These are phyloP conservation scores for Leccinum subtestaceum DNA, from an alignment of 768 basidiomycete species.

Conservation along the genomic window DNA sequence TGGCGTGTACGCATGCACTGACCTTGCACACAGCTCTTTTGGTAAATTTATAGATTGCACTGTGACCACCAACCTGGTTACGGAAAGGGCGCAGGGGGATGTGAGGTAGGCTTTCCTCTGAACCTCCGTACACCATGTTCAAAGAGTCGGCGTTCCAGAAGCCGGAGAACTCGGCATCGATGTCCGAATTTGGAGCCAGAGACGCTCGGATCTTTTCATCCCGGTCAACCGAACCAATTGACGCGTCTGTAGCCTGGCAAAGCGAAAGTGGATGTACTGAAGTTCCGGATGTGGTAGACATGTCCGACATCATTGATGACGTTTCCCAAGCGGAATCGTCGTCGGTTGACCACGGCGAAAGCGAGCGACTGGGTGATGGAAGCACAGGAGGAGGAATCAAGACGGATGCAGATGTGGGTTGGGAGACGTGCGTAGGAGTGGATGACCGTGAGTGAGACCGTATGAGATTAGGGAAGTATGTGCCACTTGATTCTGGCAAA, in stretches of 20 bases:
- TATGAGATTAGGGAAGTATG: slow-evolving; percentile 6
- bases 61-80: slow-evolving; percentile 98
- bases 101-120: slow-evolving; percentile 69
- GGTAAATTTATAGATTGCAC: slow-evolving; percentile 96
- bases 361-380: slow-evolving; percentile 18
- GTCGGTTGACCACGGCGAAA: slow-evolving; percentile 72
- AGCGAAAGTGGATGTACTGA: slow-evolving; percentile 29
- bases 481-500: not conserved
- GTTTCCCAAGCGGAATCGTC: slow-evolving; percentile 79
- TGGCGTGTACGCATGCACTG: slow-evolving; percentile 26
- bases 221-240: slow-evolving; percentile 18
- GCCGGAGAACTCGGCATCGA: slow-evolving; percentile 7
- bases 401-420: slow-evolving; percentile 22
- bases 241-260: slow-evolving; percentile 25
- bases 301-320: slow-evolving; percentile 59
- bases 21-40: slow-evolving; percentile 99
- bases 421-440: slow-evolving; percentile 36
- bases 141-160: slow-evolving; percentile 35
- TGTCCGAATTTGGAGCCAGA: slow-evolving; percentile 16
- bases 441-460: slow-evolving; percentile 35
- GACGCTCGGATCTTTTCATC: slow-evolving; percentile 10
- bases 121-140: slow-evolving; percentile 41
- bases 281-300: slow-evolving; percentile 54
- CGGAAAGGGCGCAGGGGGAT: slow-evolving; percentile 94
- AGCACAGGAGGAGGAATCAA: slow-evolving; percentile 14